phyloP scores from a whole-genome alignment of 352 stramenopile species.

The Thalassiosira mediterranea region DNA sequence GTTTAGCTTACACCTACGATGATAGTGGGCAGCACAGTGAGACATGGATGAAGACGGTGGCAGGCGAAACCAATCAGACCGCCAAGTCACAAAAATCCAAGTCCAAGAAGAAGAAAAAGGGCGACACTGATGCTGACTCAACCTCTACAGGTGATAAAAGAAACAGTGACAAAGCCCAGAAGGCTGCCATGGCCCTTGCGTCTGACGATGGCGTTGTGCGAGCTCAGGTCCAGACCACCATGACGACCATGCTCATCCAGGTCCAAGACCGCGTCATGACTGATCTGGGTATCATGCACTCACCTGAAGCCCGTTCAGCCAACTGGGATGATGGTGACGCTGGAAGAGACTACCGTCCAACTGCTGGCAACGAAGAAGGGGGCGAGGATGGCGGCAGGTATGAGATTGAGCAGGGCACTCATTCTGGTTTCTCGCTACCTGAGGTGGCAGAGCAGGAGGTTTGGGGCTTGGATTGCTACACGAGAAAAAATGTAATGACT shows the following conservation, averaged over 20 bases:
- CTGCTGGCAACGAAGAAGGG: neutral
- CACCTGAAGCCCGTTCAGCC: slow-evolving; percentile 70
- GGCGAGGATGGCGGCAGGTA: slow-evolving; percentile 14
- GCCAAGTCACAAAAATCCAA: slow-evolving; percentile 41
- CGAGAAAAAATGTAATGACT: slow-evolving; percentile 72
- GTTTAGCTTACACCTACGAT: slow-evolving; percentile 78
- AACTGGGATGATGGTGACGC: slow-evolving; percentile 72
- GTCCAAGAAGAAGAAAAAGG: slow-evolving; percentile 38
- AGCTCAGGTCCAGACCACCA: slow-evolving; percentile 73
- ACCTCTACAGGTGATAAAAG: slow-evolving; percentile 17
- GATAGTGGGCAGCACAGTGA: slow-evolving; percentile 78
- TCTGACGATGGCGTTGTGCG: slow-evolving; percentile 79
- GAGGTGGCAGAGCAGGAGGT: slow-evolving; percentile 83
- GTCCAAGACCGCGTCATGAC: slow-evolving; percentile 84
- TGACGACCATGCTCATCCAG: slow-evolving; percentile 75
- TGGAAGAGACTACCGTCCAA: slow-evolving; percentile 27
- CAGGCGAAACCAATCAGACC: slow-evolving; percentile 55
- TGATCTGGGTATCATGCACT: slow-evolving; percentile 73
- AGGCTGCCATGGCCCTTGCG: slow-evolving; percentile 66
- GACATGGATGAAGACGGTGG: slow-evolving; percentile 84
- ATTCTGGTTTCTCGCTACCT: slow-evolving; percentile 21
- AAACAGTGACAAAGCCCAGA: slow-evolving; percentile 24
- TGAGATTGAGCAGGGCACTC: slow-evolving; percentile 45
- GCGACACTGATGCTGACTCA: slow-evolving; percentile 19
- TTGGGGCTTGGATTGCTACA: slow-evolving; percentile 85